Base-by-base conservation (phyloP, 208 protist genomes). In the Trypanosoma brucei region DNA sequence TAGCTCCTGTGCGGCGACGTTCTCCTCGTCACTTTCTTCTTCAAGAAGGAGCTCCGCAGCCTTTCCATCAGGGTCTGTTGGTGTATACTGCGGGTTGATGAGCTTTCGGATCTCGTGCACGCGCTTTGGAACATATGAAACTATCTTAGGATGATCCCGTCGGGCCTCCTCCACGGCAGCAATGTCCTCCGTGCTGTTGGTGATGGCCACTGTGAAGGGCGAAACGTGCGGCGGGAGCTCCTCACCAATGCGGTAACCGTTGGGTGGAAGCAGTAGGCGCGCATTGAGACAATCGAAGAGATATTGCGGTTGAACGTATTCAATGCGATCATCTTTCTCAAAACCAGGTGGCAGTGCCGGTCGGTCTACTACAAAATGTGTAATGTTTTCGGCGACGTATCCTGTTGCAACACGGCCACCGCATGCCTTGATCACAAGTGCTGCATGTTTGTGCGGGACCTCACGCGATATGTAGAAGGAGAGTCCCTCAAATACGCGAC, bases 251-350 rank as follows among this genome's bases (percentile, higher is more conserved):
- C 84, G 82, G 80, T 96, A 97, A 42, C 83, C 86, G 22, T 65
- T 65, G 13, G 92, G 86, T 11, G 93, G 91, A 45, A 97, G 88
- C 62, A 88, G 46, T 44, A 81, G 55, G 37, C 86, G 85, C 14
- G 88, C 85, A 82, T 99, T 99, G 57, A 98, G 75, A 77, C 92
- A 97, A 81, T 98, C 97, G 65, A 93, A 98, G 45, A 98, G 75
- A 78, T 97, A 98, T 80, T 98, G 97, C 48, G 97, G 97, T 83
- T 98, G 96, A 45, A 98, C 78, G 70, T 97, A 98, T 68, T 96
- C 92, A 35, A 96, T 70, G 30, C 76, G 65, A 55, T 79, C 82
- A 58, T 78, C 55, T 33, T 68, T 58, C 57, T 59, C 44, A 74
- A 92, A 79, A 33, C 78, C 79, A 0, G 84, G 68, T 3, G 85